Evolutionary conservation across 257 asterid genomes (phyloP), one percentile per base, ranked within the genome.

Genomic region (Scutellaria baicalensis): DNA sequence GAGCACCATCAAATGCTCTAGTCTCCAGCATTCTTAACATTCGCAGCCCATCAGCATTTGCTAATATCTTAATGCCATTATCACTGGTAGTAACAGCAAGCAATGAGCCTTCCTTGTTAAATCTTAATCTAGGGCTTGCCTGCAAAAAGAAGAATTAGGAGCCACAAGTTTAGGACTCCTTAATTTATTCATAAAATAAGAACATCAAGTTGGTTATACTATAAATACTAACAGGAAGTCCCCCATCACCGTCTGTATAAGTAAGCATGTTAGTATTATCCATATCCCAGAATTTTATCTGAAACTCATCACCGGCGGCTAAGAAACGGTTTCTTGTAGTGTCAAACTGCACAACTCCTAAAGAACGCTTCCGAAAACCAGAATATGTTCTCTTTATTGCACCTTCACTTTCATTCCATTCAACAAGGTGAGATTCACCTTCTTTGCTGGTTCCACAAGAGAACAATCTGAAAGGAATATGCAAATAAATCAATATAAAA

Each of bases 351-450:
- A 93, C 96, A 47, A 93, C 96, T 45, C 97, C 96, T 63, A 88
- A 75, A 51, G 98, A 88, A 72, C 89, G 92, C 72, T 93, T 93
- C 52, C 96, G 81, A 64, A 93, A 90, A 66, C 98, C 98, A 48
- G 90, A 71, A 70, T 85, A 93, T 4, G 97, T 83, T 83, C 98
- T 87, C 85, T 87, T 93, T 71, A 90, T 88, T 49, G 95, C 96
- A 64, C 98, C 97, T 84, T 93, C 98, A 78, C 96, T 93, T 86
- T 93, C 98, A 76, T 93, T 93, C 98, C 98, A 93, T 80, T 93
- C 98, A 76, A 93, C 98, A 3, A 93, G 92, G 80, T 86, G 92
- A n/a, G 98, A 93, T 78, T 93, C 97, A 27, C 98, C 98, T 56
- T 93, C 98, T 86, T 93, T 93, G 89, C 98, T 88, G 27, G 98